These are phyloP conservation scores for Neopestalotiopsis sp. DNA, from an alignment of 2,329 filamentous ascomycete genomes.

Conservation along the genomic window DNA sequence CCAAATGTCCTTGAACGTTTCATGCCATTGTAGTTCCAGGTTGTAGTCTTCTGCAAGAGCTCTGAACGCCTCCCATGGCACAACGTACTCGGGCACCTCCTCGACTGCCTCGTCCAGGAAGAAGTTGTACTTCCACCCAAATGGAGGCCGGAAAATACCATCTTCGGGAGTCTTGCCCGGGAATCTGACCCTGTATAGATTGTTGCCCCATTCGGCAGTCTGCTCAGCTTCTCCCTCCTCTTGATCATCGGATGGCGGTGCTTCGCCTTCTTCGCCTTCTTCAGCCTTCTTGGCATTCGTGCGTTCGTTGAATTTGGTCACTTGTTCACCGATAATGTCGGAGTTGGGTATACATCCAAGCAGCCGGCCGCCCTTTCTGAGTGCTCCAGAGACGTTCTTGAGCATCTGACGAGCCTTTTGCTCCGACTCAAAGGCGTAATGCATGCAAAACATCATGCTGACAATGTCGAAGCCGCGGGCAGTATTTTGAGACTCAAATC, in stretches of 20 bases:
- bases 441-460: slow-evolving; percentile 99
- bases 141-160: slow-evolving; percentile 91
- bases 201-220: slow-evolving; percentile 87
- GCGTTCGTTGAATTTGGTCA: slow-evolving; percentile 76
- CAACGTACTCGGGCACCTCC: slow-evolving; percentile 95
- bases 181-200: slow-evolving; percentile 90
- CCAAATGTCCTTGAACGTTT: slow-evolving; percentile 90
- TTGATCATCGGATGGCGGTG: slow-evolving; percentile 36
- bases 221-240: slow-evolving; percentile 68
- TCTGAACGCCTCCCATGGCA: slow-evolving; percentile 97
- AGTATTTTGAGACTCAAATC: slow-evolving; percentile 81
- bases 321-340: slow-evolving; percentile 81
- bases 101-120: slow-evolving; percentile 96
- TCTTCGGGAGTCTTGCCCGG: slow-evolving; percentile 82
- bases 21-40: slow-evolving; percentile 92
- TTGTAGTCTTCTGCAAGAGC: slow-evolving; percentile 96
- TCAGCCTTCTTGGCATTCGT: slow-evolving; percentile 44
- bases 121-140: slow-evolving; percentile 98
- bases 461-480: slow-evolving; percentile 93
- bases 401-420: slow-evolving; percentile 91
- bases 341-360: slow-evolving; percentile 98
- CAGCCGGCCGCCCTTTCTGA: slow-evolving; percentile 95
- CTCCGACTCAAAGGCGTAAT: slow-evolving; percentile 96
- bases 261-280: slow-evolving; percentile 32
- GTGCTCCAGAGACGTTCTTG: slow-evolving; percentile 83